phyloP scores from a whole-genome alignment of 2,329 filamentous ascomycete species.

The Fusarium domesticum region DNA sequence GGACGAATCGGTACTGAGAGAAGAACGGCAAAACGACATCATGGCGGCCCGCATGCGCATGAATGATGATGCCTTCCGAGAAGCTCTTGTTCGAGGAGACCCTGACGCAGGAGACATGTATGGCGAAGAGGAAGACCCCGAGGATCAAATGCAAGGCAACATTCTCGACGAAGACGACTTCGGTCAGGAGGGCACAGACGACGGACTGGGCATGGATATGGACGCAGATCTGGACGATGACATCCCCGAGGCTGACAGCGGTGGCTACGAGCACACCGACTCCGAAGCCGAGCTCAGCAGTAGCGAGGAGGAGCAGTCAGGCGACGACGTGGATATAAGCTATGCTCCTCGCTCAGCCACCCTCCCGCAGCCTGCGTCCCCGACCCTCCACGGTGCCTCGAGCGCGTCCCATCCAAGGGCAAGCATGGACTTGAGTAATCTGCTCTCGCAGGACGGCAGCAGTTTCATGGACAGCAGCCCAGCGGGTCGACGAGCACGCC shows the following conservation, averaged over 20 bases:
- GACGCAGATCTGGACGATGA: slow-evolving; percentile 69
- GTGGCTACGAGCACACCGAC: slow-evolving; percentile 74
- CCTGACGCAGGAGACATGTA: slow-evolving; percentile 49
- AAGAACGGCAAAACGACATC: slow-evolving; percentile 48
- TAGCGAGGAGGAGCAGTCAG: slow-evolving; percentile 43
- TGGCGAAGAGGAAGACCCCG: slow-evolving; percentile 51
- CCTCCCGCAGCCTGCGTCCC: slow-evolving; percentile 37
- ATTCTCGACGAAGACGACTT: slow-evolving; percentile 64
- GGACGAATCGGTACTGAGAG: slow-evolving; percentile 39
- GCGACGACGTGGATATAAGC: slow-evolving; percentile 35
- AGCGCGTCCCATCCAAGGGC: slow-evolving; percentile 32
- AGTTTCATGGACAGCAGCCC: slow-evolving; percentile 56
- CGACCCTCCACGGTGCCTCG: slow-evolving; percentile 34
- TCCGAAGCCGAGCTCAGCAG: slow-evolving; percentile 63
- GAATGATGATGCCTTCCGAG: slow-evolving; percentile 60
- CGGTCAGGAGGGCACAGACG: slow-evolving; percentile 32
- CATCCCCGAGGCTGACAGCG: slow-evolving; percentile 62
- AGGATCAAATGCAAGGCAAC: slow-evolving; percentile 55
- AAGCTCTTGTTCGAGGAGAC: slow-evolving; percentile 53
- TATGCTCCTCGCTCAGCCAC: slow-evolving; percentile 39
- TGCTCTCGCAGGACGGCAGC: slow-evolving; percentile 56
- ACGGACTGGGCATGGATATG: slow-evolving; percentile 45
- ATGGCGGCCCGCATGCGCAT: slow-evolving; percentile 52
- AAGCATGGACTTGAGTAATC: slow-evolving; percentile 56
- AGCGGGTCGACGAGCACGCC: slow-evolving; percentile 39